Evolutionary conservation across 371 early-diverging fungal genomes (phyloP).

Genomic region (Actinomucor elegans): DNA sequence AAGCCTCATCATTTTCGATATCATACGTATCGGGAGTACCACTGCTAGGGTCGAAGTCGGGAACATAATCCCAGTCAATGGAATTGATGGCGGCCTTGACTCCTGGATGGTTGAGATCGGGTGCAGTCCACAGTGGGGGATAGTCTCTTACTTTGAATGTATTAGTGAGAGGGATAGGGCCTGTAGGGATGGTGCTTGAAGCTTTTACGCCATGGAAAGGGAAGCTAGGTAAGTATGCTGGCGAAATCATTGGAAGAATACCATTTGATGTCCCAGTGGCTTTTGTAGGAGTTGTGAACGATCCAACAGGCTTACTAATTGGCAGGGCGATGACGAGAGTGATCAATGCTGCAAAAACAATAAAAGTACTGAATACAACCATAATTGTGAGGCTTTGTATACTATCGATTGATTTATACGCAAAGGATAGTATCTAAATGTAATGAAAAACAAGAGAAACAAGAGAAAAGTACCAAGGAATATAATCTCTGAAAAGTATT

Average conservation of each 20-base stretch:
- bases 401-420: no score
- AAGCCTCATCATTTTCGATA: slow-evolving; percentile 7
- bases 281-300: not conserved
- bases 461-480: slow-evolving; percentile 15
- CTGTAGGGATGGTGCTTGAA: slow-evolving; percentile 18
- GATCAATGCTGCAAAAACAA: not conserved
- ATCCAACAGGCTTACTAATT: not conserved
- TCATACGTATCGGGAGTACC: slow-evolving; percentile 6
- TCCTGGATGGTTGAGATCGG: slow-evolving; percentile 17
- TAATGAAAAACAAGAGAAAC: not conserved
- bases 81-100: slow-evolving; percentile 16
- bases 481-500: slow-evolving; percentile 22
- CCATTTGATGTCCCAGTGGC: slow-evolving; percentile 1
- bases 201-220: not conserved
- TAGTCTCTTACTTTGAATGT: slow-evolving; percentile 1
- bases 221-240: slow-evolving; percentile 17
- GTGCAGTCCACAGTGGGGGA: slow-evolving; percentile 7
- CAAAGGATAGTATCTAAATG: no score
- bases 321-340: not conserved
- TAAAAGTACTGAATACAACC: not conserved
- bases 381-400: no score
- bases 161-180: not conserved
- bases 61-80: slow-evolving; percentile 24
- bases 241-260: slow-evolving; percentile 16
- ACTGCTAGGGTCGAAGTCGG: slow-evolving; percentile 5